Evolutionary conservation across 1,284 basidiomycete species (phyloP), one percentile per base, ranked within the genome.

Genomic region (Trametes hirsuta): DNA sequence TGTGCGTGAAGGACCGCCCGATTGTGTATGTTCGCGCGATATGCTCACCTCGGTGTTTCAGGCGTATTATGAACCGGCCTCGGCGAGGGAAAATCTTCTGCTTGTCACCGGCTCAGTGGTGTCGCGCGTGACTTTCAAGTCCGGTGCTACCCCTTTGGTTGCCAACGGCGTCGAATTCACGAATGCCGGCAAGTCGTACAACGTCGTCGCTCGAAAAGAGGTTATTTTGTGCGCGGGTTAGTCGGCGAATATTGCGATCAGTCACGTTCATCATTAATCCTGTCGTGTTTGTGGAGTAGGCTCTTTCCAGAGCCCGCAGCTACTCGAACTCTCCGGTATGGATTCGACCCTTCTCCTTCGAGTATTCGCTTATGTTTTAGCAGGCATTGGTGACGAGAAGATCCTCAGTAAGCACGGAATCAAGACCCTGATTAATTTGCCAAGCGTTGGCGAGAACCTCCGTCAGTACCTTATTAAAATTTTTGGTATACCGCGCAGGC

Each of bases 381-480:
- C 36, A 67, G 70, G 70, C 12, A 69, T 71, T 14, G 70, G 69
- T 6, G 61, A 60, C 34, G 63, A 69, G 18, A 68, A 74, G 0
- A 64, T 84, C 6, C 70, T 87, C 11, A 67, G 76, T 35, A 73
- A 75, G 46, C 68, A 74, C 44, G 76, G 76, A 0, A 71, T 87
- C 22, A 39, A 64, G 12, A 69, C 74, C 5, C 37, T 80, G 15
- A 77, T 85, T 8, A 78, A 85, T 46, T 71, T 87, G 3, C 80
- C 81, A 4, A 83, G 84, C 5, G 86, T 88, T 0, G 86, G 86
- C 9, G 81, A 84, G 60, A 75, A 79, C 24, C 84, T 81, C 50
- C 77, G 80, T 69, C 82, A 83, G 81, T 57, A n/a, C 18, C 47
- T 18, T 12, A 18, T 18, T 2, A 5, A 40, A 12, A 18, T 4